Base-by-base conservation (phyloP, 371 early-diverging fungal species). In the Entomophthora muscae region DNA sequence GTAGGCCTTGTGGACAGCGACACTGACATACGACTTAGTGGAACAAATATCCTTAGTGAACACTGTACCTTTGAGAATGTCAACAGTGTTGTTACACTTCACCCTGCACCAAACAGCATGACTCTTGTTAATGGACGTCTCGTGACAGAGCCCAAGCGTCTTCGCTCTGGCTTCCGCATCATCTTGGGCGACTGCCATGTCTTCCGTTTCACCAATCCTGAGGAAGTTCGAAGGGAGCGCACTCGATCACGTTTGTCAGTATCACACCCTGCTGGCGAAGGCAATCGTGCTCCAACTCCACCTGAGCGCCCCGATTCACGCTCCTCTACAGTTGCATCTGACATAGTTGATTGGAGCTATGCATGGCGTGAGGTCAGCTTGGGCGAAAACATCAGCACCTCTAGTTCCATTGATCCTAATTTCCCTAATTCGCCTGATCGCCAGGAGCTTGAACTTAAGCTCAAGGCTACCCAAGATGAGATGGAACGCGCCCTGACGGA, bases 191-290 rank as follows among this genome's bases (percentile, higher is more conserved):
- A 82, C 26, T 76, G 82, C 57, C 90, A 86, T 67, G 81, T 89
- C 1, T 93, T 91, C 64, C 75, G 91, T 1, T 90, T 91, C 68
- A 88, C 85, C 62, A 80, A 94, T 67, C 94, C 94, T 1, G 86
- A 82, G 64, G 89, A 91, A 69, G 89, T 82, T 2, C 80, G 88
- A 13, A 76, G 78, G 26, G 90, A 89, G 63, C 74, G 86, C 7
- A 81, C 78, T 55, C 29, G 57, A 52, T 56, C 68, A 32, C 42
- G 65, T 21, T 26, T 56, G 21, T 57, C 62, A n/a, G 23, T 66
- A 1, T 63, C 57, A 24, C 61, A 54, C 28, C 53, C 42, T 57
- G 59, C 7, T 65, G 61, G 67, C 22, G 70, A 73, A 3, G 68
- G 58, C 33, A 30, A 13, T 21, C 32, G 26, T 2, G 59, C 59